A percentile compares a stretch with the other conserved stretches of the same genome.
phyloP scores from a whole-genome alignment of 129 eudicot genomes.

The Ambrosia artemisiifolia region DNA sequence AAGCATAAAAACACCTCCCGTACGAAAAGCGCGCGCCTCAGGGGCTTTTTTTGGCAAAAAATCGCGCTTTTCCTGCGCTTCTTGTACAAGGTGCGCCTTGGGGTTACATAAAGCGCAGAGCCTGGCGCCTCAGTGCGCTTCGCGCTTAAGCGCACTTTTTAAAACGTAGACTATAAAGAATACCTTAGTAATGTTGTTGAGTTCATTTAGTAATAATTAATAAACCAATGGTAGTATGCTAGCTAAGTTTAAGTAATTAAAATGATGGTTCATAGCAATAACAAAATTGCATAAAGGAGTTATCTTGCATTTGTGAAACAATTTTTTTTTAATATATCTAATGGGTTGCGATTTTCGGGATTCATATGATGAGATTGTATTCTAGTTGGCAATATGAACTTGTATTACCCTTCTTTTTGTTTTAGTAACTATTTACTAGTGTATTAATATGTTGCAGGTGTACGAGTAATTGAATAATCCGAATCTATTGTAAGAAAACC shows the following conservation, averaged over 20 bases:
- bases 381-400: neutral
- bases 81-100: no score
- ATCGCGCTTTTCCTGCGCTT: no score
- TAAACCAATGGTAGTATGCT: neutral
- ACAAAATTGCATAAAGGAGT: no score
- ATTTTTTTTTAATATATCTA: no score
- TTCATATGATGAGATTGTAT: neutral
- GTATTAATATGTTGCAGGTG: conserved; percentile 15
- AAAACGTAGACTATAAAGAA: no score
- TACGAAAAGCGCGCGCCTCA: no score
- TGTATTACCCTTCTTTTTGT: neutral
- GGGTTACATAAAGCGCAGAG: no score
- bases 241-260: neutral
- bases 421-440: neutral
- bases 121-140: no score
- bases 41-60: no score
- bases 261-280: neutral
- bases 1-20: no score
- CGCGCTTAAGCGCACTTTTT: no score
- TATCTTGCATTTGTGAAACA: neutral
- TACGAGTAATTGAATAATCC: neutral
- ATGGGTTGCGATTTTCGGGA: neutral
- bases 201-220: neutral
- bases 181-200: neutral
- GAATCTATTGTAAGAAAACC: conserved; percentile 23